Conservation (phyloP, 2,329 filamentous ascomycete genomes). For the Colletotrichum camelliae region DNA sequence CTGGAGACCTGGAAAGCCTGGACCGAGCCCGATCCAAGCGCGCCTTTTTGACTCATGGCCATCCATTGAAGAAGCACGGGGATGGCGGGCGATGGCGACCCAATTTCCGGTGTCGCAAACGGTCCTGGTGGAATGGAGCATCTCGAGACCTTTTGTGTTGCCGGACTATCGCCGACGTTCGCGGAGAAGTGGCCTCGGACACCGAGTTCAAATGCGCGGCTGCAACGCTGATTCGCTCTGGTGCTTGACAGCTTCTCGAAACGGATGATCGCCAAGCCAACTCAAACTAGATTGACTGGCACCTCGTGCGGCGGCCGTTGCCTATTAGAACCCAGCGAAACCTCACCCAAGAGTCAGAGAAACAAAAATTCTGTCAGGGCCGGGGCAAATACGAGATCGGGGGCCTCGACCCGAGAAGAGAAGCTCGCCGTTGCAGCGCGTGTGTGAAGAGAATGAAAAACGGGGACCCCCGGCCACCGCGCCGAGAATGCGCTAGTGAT, state of each 20-base stretch:
- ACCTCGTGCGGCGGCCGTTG: background rate
- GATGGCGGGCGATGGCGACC: background rate
- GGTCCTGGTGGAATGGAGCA: background rate
- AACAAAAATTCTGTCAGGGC: background rate
- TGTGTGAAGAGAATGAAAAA: background rate
- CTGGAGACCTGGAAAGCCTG: background rate
- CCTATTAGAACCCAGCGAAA: background rate
- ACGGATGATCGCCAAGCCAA: constrained; percentile 1
- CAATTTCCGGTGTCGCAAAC: constrained; percentile 5
- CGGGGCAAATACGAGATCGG: constrained; percentile 2
- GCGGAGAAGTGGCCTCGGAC: background rate
- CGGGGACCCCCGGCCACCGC: background rate
- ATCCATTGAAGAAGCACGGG: background rate
- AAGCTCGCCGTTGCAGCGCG: background rate
- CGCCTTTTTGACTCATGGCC: background rate
- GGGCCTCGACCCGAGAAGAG: background rate
- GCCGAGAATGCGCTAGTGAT: constrained; percentile 13
- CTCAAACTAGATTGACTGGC: background rate
- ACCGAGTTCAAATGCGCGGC: background rate
- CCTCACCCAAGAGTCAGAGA: background rate
- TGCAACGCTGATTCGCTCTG: background rate
- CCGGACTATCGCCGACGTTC: constrained; percentile 4
- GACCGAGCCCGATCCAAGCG: background rate
- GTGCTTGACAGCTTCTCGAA: background rate
- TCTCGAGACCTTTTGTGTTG: background rate